Evolutionary conservation across 441 rosid genomes (phyloP).

Genomic region (Gossypium schwendimanii): DNA sequence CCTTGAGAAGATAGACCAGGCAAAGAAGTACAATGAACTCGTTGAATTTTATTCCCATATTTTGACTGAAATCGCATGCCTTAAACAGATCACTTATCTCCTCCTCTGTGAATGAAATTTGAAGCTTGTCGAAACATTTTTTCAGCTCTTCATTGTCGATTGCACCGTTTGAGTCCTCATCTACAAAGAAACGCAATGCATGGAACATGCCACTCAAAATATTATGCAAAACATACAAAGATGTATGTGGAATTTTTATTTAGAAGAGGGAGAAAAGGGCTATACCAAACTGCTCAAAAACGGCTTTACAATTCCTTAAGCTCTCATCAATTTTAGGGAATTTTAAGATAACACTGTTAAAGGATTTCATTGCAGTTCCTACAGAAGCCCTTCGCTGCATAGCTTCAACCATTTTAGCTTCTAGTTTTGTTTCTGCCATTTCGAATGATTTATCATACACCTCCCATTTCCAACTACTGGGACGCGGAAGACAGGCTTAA

Average conservation of each 20-base stretch:
- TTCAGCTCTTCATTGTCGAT: slow-evolving; percentile 73
- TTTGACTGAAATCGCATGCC: slow-evolving; percentile 76
- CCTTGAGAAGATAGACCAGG: slow-evolving; percentile 79
- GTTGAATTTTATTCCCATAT: slow-evolving; percentile 71
- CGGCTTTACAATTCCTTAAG: slow-evolving; percentile 71
- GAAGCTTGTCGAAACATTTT: slow-evolving; percentile 64
- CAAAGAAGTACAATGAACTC: slow-evolving; percentile 93
- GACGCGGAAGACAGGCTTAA: not conserved
- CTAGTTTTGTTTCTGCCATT: slow-evolving; percentile 55
- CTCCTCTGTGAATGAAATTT: slow-evolving; percentile 64
- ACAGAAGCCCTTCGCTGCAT: slow-evolving; percentile 54
- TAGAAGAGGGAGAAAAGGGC: not conserved
- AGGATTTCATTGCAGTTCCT: slow-evolving; percentile 66
- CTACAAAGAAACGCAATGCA: slow-evolving; percentile 26
- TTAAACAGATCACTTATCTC: slow-evolving; percentile 69
- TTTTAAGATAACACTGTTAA: slow-evolving; percentile 74
- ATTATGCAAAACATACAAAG: not conserved
- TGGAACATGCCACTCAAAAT: not conserved
- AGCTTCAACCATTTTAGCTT: slow-evolving; percentile 76
- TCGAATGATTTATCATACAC: slow-evolving; percentile 25
- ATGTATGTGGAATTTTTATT: not conserved
- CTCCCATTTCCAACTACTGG: slow-evolving; percentile 50
- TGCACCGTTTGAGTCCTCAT: slow-evolving; percentile 74
- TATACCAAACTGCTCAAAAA: slow-evolving; percentile 73
- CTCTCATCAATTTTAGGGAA: slow-evolving; percentile 83